These are phyloP conservation scores for Metarhizium album DNA, from an alignment of 2,329 filamentous ascomycete species.

Conservation along the genomic window DNA sequence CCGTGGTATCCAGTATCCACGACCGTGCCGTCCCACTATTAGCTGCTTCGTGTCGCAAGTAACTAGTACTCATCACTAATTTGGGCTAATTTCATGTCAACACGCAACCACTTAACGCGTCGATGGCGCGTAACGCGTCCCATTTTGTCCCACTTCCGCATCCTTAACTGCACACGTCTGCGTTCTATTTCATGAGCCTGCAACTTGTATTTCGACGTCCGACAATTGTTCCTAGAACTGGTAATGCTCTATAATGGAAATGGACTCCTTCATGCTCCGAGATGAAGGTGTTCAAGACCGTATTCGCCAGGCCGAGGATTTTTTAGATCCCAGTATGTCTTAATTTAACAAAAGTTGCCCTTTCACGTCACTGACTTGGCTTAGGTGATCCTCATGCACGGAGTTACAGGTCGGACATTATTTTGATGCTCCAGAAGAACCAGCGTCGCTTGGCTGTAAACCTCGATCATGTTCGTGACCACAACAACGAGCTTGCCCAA, in stretches of 20 bases:
- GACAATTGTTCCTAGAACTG: background rate
- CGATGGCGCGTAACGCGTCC: background rate
- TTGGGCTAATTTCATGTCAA: background rate
- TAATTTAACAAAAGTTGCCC: background rate
- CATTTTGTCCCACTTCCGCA: background rate
- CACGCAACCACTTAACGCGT: conserved; percentile 2
- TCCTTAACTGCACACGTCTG: background rate
- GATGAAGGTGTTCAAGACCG: conserved; percentile 80
- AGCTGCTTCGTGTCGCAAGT: too few species aligned
- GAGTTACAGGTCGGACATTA: conserved; percentile 85
- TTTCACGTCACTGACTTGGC: background rate
- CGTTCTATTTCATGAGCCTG: background rate
- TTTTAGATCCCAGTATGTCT: conserved; percentile 77
- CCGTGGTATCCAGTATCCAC: too few species aligned
- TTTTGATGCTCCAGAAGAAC: conserved; percentile 61
- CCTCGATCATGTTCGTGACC: conserved; percentile 83
- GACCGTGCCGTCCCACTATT: too few species aligned
- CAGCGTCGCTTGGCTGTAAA: conserved; percentile 58
- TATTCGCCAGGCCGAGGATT: conserved; percentile 79
- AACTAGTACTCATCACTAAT: too few species aligned
- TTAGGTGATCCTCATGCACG: conserved; percentile 42
- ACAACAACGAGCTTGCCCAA: conserved; percentile 70
- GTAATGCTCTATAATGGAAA: conserved; percentile 49
- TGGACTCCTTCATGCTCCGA: conserved; percentile 66
- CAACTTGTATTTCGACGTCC: background rate